phyloP scores from a whole-genome alignment of 2,329 filamentous ascomycete genomes.

The Aspergillus flavus region DNA sequence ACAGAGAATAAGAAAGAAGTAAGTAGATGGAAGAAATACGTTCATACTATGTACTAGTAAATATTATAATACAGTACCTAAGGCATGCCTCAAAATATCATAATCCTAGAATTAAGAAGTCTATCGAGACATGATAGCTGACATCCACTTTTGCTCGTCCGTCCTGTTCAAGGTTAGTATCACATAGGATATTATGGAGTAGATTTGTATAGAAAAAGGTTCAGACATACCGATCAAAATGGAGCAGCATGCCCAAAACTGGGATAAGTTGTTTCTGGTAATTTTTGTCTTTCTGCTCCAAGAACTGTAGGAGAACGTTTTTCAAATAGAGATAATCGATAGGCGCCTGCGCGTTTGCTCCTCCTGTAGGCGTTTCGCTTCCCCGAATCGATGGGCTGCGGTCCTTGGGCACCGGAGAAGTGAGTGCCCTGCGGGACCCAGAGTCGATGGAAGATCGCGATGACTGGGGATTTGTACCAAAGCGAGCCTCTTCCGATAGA shows the following conservation, averaged over 20 bases:
- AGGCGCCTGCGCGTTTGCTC: slow-evolving; percentile 25
- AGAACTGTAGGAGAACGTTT: slow-evolving; percentile 66
- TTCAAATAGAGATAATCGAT: slow-evolving; percentile 68
- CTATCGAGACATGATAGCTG: slow-evolving; percentile 64
- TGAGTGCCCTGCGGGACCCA: slow-evolving; percentile 45
- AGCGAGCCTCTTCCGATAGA: slow-evolving; percentile 61
- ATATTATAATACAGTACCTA: slow-evolving; percentile 8
- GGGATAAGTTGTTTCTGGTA: slow-evolving; percentile 69
- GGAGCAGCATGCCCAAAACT: slow-evolving; percentile 66
- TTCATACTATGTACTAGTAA: slow-evolving; percentile 1
- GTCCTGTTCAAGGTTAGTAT: slow-evolving; percentile 47
- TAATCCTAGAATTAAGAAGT: neutral
- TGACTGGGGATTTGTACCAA: slow-evolving; percentile 52
- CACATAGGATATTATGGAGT: no score
- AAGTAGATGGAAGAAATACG: slow-evolving; percentile 1
- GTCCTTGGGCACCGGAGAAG: slow-evolving; percentile 50
- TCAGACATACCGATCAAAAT: slow-evolving; percentile 62
- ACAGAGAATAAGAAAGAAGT: slow-evolving; percentile 3
- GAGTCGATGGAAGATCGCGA: slow-evolving; percentile 64
- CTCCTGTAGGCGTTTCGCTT: slow-evolving; percentile 42
- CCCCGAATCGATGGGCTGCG: slow-evolving; percentile 35
- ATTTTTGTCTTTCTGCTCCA: slow-evolving; percentile 68
- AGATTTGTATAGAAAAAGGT: neutral
- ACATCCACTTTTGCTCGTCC: slow-evolving; percentile 86
- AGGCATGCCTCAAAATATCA: neutral